Percentiles rank a stretch among this genome's conserved stretches.
Conservation (phyloP, 305 asterid species). For the Salvia sclarea region DNA sequence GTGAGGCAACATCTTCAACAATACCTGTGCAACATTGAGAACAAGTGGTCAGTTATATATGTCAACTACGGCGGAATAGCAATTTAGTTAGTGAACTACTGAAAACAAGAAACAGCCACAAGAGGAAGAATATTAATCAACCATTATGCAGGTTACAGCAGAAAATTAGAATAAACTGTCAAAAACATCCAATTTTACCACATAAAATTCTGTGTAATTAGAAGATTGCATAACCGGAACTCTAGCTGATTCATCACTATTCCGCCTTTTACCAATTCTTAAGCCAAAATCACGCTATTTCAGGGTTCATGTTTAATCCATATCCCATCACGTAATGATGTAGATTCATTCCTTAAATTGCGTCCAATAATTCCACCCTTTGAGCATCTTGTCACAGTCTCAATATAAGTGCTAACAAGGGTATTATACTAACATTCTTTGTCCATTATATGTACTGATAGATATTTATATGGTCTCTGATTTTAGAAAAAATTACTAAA, state of each 20-base stretch:
- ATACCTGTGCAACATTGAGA: constrained; percentile 51
- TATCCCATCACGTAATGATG: neutral
- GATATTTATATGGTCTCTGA: neutral
- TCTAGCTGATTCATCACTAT: neutral
- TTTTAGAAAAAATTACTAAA: neutral
- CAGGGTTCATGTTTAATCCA: neutral
- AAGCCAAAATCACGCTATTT: constrained; percentile 1
- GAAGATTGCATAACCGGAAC: neutral
- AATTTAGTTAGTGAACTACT: constrained; percentile 10
- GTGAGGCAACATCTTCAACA: constrained; percentile 80
- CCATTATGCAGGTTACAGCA: neutral
- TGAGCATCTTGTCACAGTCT: neutral
- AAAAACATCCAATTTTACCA: constrained; percentile 19
- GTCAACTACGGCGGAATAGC: constrained; percentile 8
- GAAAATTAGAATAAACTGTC: neutral
- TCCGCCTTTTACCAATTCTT: constrained; percentile 10
- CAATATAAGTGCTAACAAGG: neutral
- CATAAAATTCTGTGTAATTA: neutral
- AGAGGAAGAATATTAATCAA: neutral
- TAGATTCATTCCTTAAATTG: constrained; percentile 9
- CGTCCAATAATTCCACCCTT: constrained; percentile 7
- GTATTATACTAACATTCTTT: neutral
- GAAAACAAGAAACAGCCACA: constrained; percentile 3
- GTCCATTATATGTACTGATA: constrained; percentile 5
- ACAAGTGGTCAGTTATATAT: constrained; percentile 18